phyloP scores from a whole-genome alignment of 179 eudicot genomes.

The Silene vulgaris region DNA sequence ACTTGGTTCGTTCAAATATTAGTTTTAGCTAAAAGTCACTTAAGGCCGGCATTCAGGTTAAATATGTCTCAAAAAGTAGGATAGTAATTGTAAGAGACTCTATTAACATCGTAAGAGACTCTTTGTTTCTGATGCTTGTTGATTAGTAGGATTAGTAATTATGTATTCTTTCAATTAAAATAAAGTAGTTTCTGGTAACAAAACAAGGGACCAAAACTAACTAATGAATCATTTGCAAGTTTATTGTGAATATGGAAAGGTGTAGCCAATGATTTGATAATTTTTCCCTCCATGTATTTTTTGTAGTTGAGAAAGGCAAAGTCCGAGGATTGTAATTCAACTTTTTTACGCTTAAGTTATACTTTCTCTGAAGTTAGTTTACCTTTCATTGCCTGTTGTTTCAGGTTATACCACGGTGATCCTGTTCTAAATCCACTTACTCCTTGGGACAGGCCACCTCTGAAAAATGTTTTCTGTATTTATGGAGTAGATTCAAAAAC shows the following conservation, averaged over 20 bases:
- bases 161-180: neutral
- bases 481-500: constrained; percentile 85
- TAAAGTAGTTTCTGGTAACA: neutral
- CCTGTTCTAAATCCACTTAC: constrained; percentile 83
- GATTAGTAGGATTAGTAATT: neutral
- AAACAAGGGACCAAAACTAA: neutral
- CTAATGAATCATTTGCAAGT: neutral
- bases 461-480: constrained; percentile 88
- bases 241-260: neutral
- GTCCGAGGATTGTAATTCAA: neutral
- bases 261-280: neutral
- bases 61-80: neutral
- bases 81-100: neutral
- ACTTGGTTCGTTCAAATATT: too few relatives aligned
- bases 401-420: constrained; percentile 86
- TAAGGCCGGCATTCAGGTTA: neutral
- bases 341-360: neutral
- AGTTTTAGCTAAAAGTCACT: too few relatives aligned
- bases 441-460: constrained; percentile 96
- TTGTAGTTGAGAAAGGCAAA: neutral
- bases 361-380: neutral
- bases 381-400: constrained; percentile 12
- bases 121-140: neutral
- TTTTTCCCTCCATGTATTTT: neutral
- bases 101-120: neutral